Base-by-base conservation (phyloP, 495 filamentous ascomycete genomes). In the Xylaria castorea region DNA sequence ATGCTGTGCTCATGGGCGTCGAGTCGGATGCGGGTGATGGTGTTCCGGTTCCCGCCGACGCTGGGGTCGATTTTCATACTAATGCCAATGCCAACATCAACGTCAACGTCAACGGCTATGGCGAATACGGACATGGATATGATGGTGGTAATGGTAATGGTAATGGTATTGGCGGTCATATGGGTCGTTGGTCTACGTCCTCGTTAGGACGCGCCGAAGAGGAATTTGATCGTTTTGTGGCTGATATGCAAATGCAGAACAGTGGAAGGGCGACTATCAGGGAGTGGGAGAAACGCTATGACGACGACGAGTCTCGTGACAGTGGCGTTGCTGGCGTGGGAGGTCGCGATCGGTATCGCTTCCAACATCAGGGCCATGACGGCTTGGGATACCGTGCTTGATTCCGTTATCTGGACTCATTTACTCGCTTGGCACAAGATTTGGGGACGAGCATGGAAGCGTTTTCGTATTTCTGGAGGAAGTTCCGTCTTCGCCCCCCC, bases 1-100 rank as follows among this genome's bases (percentile, higher is more conserved):
- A 68, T 50, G 71, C 70, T 0, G 73, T 73, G 60, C 40, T 77
- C 14, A 57, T 62, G 50, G 58, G 66, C 32, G 50, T 6, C 0
- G 60, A 66, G 20, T 42, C 46, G 4, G 60, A 57, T 25, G 46
- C 1, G n/a, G 58, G 42, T 16, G 12, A 18, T 18, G 20, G 38
- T 42, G 25, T 8, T 0, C n/a, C 12, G 34, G 58, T 9, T 38
- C 8, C 32, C 18, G 16, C 55, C 8, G 5, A 5, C 55, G 55
- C 6, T 60, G 16, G 5, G 5, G 55, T n/a, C 32, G 9, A 60
- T 36, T 4, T n/a, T 6, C n/a, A 36, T 11, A 30, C 7, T 9
- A 60, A 34, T 58, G 12, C 11, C 20, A 65, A 65, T 18, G 6
- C 5, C n/a, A 48, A 48, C 38, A n/a, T 25, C 38, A 25, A 14